phyloP scores from a whole-genome alignment of 2,329 filamentous ascomycete species.

The Diaporthe sp. region DNA sequence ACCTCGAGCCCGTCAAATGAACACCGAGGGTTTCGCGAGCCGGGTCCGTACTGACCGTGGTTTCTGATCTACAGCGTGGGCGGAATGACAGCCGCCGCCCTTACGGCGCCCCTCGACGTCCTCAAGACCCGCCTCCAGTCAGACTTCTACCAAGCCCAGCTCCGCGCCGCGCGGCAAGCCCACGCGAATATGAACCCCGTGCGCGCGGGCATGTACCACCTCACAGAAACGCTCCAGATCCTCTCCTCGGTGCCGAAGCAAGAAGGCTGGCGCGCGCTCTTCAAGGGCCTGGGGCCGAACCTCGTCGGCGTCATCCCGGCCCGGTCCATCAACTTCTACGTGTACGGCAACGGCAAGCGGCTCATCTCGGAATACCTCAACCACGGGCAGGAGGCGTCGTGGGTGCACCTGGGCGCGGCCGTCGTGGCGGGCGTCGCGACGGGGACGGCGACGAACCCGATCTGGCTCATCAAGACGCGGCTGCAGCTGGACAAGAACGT shows the following conservation, averaged over 20 bases:
- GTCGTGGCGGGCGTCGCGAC: constrained; percentile 86
- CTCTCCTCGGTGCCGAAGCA: constrained; percentile 82
- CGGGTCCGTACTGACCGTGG: constrained; percentile 31
- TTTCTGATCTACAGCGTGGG: constrained; percentile 71
- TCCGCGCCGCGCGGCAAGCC: constrained; percentile 75
- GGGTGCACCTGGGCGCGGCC: constrained; percentile 84
- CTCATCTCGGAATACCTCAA: constrained; percentile 83
- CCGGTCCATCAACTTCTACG: constrained; percentile 92
- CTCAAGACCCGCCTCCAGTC: constrained; percentile 94
- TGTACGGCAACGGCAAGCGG: constrained; percentile 92
- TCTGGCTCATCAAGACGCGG: constrained; percentile 96
- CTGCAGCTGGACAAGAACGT: constrained; percentile 92
- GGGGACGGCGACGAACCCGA: constrained; percentile 92
- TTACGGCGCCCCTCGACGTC: constrained; percentile 95
- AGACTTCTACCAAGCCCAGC: constrained; percentile 91
- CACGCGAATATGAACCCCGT: constrained; percentile 73
- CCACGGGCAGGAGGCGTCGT: constrained; percentile 76
- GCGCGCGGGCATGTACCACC: constrained; percentile 78
- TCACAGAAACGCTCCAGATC: constrained; percentile 89
- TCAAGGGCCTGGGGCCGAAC: constrained; percentile 94
- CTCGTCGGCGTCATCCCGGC: constrained; percentile 91
- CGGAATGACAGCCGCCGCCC: constrained; percentile 90
- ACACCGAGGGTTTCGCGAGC: not conserved
- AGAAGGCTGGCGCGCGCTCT: constrained; percentile 89
- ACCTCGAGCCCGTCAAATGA: constrained; percentile 22